phyloP scores from a whole-genome alignment of 2,329 filamentous ascomycete genomes.

The Diaporthe longicolla region DNA sequence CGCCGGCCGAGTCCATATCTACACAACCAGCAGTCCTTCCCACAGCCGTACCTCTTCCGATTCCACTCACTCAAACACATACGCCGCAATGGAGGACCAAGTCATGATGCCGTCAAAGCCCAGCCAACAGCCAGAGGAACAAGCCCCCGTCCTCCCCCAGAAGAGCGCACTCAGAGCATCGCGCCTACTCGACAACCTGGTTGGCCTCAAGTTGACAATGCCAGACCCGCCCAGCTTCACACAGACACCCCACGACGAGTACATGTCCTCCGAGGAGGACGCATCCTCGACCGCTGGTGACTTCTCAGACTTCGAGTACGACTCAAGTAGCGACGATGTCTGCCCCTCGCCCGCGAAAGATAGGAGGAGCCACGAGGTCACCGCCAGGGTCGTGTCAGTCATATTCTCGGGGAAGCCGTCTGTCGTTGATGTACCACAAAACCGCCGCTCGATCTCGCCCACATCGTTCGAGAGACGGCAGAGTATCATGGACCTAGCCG shows the following conservation, averaged over 20 bases:
- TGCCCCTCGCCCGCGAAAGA: slow-evolving; percentile 44
- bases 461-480: slow-evolving; percentile 52
- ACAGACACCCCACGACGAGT: slow-evolving; percentile 68
- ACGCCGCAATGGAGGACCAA: slow-evolving; percentile 43
- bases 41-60: slow-evolving; percentile 42
- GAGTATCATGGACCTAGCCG: slow-evolving; percentile 42
- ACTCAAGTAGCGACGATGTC: slow-evolving; percentile 47
- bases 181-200: slow-evolving; percentile 57
- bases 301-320: slow-evolving; percentile 68
- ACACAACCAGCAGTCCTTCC: slow-evolving; percentile 18
- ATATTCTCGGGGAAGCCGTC: slow-evolving; percentile 72
- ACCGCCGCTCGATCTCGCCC: slow-evolving; percentile 60
- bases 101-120: slow-evolving; percentile 43
- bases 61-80: slow-evolving; percentile 45
- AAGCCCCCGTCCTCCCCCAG: slow-evolving; percentile 62
- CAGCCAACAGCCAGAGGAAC: slow-evolving; percentile 41
- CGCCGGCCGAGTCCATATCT: slow-evolving; percentile 37
- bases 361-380: slow-evolving; percentile 65
- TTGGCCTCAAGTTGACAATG: slow-evolving; percentile 51
- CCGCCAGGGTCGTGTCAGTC: slow-evolving; percentile 71
- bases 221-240: slow-evolving; percentile 54
- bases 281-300: slow-evolving; percentile 74
- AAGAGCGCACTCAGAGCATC: slow-evolving; percentile 66
- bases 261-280: slow-evolving; percentile 77
- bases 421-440: slow-evolving; percentile 64